Evolutionary conservation across 1,284 basidiomycete genomes (phyloP).

Genomic region (Cutaneotrichosporon dermatis): DNA sequence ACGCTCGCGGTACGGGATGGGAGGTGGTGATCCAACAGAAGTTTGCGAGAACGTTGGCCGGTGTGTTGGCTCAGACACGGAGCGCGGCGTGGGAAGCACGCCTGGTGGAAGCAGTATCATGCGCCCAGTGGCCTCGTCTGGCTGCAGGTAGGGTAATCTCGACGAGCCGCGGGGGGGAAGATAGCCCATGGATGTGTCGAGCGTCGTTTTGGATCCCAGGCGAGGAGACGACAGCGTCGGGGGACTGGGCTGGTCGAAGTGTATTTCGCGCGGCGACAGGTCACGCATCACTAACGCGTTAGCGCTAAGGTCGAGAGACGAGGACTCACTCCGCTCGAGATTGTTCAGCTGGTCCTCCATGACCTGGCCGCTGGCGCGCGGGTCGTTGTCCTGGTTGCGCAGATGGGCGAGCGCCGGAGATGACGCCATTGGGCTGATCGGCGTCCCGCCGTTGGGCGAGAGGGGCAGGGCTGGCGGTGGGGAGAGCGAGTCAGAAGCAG

Average conservation of each 20-base stretch:
- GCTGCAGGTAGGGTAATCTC: conserved; percentile 14
- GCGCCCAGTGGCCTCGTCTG: neutral
- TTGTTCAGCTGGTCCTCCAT: conserved; percentile 47
- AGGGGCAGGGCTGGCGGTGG: neutral
- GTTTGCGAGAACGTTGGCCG: neutral
- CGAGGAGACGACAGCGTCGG: neutral
- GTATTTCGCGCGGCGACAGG: conserved; percentile 44
- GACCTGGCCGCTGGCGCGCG: conserved; percentile 43
- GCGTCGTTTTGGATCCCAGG: too few relatives aligned
- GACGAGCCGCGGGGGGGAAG: conserved; percentile 11
- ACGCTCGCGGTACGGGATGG: neutral
- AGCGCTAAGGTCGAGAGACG: too few relatives aligned
- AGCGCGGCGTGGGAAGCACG: neutral
- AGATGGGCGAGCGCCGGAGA: neutral
- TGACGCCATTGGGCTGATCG: neutral
- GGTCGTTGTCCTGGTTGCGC: conserved; percentile 18
- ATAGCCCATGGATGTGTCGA: neutral
- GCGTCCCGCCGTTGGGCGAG: too few relatives aligned
- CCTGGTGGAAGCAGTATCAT: too few relatives aligned
- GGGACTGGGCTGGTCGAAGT: conserved; percentile 18
- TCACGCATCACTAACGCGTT: conserved; percentile 38
- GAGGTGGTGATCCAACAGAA: neutral
- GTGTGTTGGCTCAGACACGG: neutral
- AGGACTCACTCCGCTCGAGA: conserved; percentile 34
- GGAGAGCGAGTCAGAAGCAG: too few relatives aligned